phyloP scores from a whole-genome alignment of 2,329 filamentous ascomycete genomes.

The Cryphonectria parasitica region DNA sequence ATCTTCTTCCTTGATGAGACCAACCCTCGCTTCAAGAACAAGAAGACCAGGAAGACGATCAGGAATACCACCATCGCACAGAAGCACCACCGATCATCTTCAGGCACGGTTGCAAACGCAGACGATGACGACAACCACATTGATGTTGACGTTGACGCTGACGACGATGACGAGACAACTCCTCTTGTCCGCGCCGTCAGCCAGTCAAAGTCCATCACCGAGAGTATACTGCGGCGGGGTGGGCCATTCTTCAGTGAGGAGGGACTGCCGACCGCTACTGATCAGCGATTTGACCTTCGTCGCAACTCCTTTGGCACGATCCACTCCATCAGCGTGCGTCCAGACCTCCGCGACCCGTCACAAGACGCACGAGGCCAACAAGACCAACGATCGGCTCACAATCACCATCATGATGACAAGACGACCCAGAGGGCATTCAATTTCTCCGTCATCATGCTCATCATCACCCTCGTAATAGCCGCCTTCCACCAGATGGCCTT shows the following conservation, averaged over 20 bases:
- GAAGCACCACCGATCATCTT: conserved; percentile 25
- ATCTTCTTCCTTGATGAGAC: conserved; percentile 63
- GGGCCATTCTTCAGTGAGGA: conserved; percentile 41
- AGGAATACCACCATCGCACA: conserved; percentile 3
- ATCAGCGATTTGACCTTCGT: conserved; percentile 43
- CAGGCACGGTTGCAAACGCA: conserved; percentile 31
- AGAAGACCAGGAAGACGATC: neutral
- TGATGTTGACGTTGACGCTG: conserved; percentile 30
- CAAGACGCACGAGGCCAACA: conserved; percentile 16
- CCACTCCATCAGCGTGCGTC: conserved; percentile 43
- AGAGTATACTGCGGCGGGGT: conserved; percentile 32
- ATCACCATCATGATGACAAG: neutral
- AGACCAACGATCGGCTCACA: conserved; percentile 27
- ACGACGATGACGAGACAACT: conserved; percentile 36
- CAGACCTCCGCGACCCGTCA: conserved; percentile 27
- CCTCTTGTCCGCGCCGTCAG: conserved; percentile 38
- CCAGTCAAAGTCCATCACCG: conserved; percentile 31
- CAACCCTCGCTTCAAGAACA: conserved; percentile 35
- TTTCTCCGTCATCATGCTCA: conserved; percentile 47
- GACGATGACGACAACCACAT: neutral
- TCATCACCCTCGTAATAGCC: conserved; percentile 44
- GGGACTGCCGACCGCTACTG: conserved; percentile 39
- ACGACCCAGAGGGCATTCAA: conserved; percentile 40
- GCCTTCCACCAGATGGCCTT: conserved; percentile 53
- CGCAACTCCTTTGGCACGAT: conserved; percentile 47